Evolutionary conservation across 2,329 filamentous ascomycete genomes (phyloP).

Genomic region (Fusarium sp.): DNA sequence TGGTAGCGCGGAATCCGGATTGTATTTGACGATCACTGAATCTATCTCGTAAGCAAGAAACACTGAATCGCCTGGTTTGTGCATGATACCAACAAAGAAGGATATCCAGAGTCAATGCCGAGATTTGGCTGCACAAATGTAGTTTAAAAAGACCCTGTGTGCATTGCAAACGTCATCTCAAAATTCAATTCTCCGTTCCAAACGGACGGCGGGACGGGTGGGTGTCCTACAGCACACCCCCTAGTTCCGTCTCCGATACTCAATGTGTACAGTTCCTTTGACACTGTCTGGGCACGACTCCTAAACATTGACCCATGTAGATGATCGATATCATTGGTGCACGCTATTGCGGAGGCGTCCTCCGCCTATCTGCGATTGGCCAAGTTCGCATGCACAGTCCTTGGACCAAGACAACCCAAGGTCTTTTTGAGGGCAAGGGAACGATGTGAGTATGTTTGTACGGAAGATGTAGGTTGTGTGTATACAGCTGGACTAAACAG

Average conservation of each 20-base stretch:
- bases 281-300: slow-evolving; percentile 17
- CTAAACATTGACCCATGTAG: background rate
- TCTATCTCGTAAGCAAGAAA: background rate
- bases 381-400: background rate
- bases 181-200: background rate
- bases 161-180: background rate
- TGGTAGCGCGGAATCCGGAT: slow-evolving; percentile 3
- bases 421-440: background rate
- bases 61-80: background rate
- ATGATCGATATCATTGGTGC: background rate
- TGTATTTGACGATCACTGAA: slow-evolving; percentile 12
- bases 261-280: slow-evolving; percentile 1
- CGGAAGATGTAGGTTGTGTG: too few relatives aligned
- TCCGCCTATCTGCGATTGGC: slow-evolving; percentile 1
- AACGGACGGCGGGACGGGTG: background rate
- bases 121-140: background rate
- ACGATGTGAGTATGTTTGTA: too few relatives aligned
- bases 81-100: background rate
- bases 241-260: background rate
- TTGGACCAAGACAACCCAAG: background rate
- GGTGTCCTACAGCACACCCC: background rate
- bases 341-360: background rate
- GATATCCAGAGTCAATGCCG: background rate
- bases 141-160: background rate
- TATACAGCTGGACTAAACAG: too few relatives aligned